A percentile compares a stretch with the other conserved stretches of the same genome.
Conservation (phyloP, 208 protist genomes). For the Sergeia podlipaevii region DNA sequence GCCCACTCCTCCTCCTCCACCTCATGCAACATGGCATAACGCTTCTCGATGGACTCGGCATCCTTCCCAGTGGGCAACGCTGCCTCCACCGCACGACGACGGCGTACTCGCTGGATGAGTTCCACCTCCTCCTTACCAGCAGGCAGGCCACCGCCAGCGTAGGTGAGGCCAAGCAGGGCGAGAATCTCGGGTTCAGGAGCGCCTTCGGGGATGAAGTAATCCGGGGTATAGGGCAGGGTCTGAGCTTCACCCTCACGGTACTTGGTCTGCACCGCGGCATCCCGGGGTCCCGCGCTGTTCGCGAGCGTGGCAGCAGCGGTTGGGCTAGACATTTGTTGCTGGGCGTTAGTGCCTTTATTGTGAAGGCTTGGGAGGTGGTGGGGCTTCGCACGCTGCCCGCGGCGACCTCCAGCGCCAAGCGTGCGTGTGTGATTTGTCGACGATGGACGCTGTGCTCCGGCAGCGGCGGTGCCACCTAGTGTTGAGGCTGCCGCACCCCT, state of each 20-base stretch:
- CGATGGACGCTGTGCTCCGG: no score
- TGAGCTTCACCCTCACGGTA: constrained; percentile 86
- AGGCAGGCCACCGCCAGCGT: constrained; percentile 62
- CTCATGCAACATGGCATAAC: constrained; percentile 49
- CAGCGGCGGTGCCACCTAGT: no score
- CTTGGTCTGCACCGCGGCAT: constrained; percentile 54
- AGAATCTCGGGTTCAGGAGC: constrained; percentile 72
- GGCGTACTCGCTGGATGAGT: constrained; percentile 84
- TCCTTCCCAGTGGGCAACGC: constrained; percentile 49
- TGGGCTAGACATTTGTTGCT: background rate
- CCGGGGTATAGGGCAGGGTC: constrained; percentile 88
- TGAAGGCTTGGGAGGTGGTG: constrained; percentile 36
- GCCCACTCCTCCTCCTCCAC: constrained; percentile 86
- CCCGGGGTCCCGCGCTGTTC: constrained; percentile 4
- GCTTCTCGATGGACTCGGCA: constrained; percentile 40
- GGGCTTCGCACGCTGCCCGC: constrained; percentile 6
- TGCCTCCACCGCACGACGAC: constrained; percentile 76
- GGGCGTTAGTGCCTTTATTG: background rate
- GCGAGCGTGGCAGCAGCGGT: constrained; percentile 3
- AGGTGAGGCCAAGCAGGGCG: constrained; percentile 55
- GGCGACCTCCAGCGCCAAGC: background rate
- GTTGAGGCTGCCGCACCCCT: no score
- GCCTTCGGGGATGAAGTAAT: constrained; percentile 73
- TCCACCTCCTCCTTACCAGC: constrained; percentile 80
- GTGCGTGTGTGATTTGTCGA: background rate